Conservation (phyloP, 2,329 filamentous ascomycete species). For the Fusarium chaquense region DNA sequence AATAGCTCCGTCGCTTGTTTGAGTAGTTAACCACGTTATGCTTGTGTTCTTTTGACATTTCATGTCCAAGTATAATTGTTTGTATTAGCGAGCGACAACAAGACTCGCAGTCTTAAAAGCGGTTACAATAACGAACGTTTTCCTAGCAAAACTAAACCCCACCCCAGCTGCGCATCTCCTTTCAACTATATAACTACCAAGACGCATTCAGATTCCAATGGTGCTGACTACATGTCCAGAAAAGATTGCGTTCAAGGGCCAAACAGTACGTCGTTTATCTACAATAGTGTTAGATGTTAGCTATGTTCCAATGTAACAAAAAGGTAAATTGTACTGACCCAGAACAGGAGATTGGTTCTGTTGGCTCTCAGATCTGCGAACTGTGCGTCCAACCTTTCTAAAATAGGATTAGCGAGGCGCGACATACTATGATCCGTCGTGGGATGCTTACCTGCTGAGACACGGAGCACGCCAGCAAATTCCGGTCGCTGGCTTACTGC, state of each 20-base stretch:
- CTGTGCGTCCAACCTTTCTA: not conserved
- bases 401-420: not conserved
- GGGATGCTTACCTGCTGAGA: not conserved
- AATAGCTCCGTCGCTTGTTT: not conserved
- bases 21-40: too few species aligned
- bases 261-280: not conserved
- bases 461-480: not conserved
- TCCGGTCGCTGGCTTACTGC: not conserved
- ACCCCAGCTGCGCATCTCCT: not conserved
- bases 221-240: fast-evolving
- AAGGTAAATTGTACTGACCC: not conserved
- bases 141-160: not conserved
- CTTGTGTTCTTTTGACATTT: not conserved
- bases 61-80: not conserved
- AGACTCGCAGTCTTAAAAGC: not conserved
- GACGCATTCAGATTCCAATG: not conserved
- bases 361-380: not conserved
- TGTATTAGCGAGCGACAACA: not conserved
- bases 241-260: not conserved
- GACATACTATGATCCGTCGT: not conserved
- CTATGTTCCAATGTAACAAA: not conserved
- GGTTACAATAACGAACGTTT: not conserved
- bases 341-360: not conserved
- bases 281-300: not conserved
- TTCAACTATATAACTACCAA: not conserved